These are phyloP conservation scores for Lippia alba DNA, from an alignment of 305 asterid species.

Conservation along the genomic window DNA sequence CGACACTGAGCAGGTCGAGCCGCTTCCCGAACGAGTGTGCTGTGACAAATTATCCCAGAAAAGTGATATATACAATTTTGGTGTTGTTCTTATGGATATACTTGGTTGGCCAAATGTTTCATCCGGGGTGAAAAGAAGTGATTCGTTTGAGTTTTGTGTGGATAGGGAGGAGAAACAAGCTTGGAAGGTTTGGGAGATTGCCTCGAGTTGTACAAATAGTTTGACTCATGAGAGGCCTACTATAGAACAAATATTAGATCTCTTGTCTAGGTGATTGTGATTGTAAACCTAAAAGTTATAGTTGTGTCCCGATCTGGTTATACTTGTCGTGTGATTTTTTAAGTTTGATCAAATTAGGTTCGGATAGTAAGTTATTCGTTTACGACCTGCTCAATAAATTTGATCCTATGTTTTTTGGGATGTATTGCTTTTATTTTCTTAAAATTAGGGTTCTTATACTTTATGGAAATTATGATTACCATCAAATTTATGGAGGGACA, in stretches of 20 bases:
- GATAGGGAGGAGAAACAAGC: slow-evolving; percentile 41
- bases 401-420: no score
- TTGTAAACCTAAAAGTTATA: no score
- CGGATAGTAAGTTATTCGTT: no score
- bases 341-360: no score
- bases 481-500: no score
- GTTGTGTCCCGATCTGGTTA: no score
- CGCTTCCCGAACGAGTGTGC: slow-evolving; percentile 14
- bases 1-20: slow-evolving; percentile 36
- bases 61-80: slow-evolving; percentile 55
- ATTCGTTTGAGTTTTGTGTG: slow-evolving; percentile 35
- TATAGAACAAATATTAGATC: slow-evolving; percentile 37
- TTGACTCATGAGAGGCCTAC: slow-evolving; percentile 47
- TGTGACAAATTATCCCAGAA: slow-evolving; percentile 37
- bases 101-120: slow-evolving; percentile 36
- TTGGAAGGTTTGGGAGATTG: slow-evolving; percentile 40
- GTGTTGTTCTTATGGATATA: slow-evolving; percentile 53
- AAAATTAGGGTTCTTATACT: no score
- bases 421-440: no score
- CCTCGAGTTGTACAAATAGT: slow-evolving; percentile 42
- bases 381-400: no score
- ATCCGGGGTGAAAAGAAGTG: neutral
- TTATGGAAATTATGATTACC: no score
- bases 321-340: no score
- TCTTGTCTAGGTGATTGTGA: slow-evolving; percentile 33